Evolutionary conservation across 441 rosid genomes (phyloP).

Genomic region (Erodium texanum): DNA sequence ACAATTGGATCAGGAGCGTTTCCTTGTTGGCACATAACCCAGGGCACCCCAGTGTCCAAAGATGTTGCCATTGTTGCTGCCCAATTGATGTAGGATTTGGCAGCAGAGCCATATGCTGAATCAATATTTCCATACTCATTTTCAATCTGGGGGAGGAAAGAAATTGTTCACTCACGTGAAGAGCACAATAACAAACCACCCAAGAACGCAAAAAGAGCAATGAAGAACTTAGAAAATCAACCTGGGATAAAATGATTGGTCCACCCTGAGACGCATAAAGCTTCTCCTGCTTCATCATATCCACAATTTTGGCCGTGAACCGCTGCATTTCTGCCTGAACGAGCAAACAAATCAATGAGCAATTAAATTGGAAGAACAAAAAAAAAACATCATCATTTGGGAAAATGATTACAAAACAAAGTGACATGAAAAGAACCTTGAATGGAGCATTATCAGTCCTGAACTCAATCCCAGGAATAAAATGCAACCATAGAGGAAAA

Average conservation of each 20-base stretch:
- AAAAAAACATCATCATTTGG: not conserved
- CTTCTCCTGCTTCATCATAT: conserved; percentile 56
- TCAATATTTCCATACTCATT: conserved; percentile 63
- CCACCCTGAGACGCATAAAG: conserved; percentile 71
- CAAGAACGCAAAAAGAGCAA: conserved; percentile 4
- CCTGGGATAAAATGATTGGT: conserved; percentile 72
- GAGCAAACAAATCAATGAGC: conserved; percentile 2
- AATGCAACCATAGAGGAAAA: conserved; percentile 68
- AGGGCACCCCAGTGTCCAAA: conserved; percentile 62
- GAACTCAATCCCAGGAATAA: conserved; percentile 47
- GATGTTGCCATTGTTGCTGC: conserved; percentile 66
- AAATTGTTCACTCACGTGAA: conserved; percentile 5
- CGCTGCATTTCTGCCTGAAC: conserved; percentile 60
- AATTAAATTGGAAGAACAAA: not conserved
- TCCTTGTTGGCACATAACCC: conserved; percentile 74
- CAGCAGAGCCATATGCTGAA: conserved; percentile 43
- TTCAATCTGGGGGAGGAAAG: conserved; percentile 40
- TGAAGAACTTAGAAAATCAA: conserved; percentile 10
- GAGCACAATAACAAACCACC: conserved; percentile 5
- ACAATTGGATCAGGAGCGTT: conserved; percentile 76
- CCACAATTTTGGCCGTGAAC: conserved; percentile 59
- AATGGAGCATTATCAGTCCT: conserved; percentile 59
- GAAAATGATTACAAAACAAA: not conserved
- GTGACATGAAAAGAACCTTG: conserved; percentile 32
- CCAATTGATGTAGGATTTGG: conserved; percentile 50